Percentiles rank a stretch among this genome's conserved stretches.
phyloP scores from a whole-genome alignment of 2,329 filamentous ascomycete species.

The Trichothecium sympodiale region DNA sequence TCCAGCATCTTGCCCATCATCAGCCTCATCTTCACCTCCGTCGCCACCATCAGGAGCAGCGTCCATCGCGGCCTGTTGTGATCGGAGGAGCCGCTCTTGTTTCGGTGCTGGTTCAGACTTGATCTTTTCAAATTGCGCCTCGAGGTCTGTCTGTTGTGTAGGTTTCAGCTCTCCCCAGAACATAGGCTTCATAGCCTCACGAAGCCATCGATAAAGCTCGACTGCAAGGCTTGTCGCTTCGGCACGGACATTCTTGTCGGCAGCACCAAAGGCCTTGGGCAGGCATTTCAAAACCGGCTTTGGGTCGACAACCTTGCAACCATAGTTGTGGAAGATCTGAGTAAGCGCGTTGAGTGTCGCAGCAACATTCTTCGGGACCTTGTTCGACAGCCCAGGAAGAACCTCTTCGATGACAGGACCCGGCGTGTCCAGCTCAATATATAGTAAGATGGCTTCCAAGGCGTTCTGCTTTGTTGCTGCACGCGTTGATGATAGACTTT shows the following conservation, averaged over 20 bases:
- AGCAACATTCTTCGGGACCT: slow-evolving; percentile 78
- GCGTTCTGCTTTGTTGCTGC: slow-evolving; percentile 81
- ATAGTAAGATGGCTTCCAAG: slow-evolving; percentile 75
- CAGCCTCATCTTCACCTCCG: slow-evolving; percentile 45
- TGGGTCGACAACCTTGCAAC: slow-evolving; percentile 86
- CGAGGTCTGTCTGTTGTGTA: slow-evolving; percentile 87
- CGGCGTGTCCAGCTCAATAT: slow-evolving; percentile 80
- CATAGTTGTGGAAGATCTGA: slow-evolving; percentile 83
- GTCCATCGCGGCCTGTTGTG: slow-evolving; percentile 76
- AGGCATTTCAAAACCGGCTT: slow-evolving; percentile 82
- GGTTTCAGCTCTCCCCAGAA: slow-evolving; percentile 95
- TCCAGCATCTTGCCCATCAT: slow-evolving; percentile 33
- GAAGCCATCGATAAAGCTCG: slow-evolving; percentile 92
- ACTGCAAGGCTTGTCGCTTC: slow-evolving; percentile 86
- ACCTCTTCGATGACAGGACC: slow-evolving; percentile 85
- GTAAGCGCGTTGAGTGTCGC: slow-evolving; percentile 65
- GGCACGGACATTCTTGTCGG: slow-evolving; percentile 94
- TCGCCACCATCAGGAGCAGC: slow-evolving; percentile 52
- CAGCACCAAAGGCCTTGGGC: slow-evolving; percentile 87
- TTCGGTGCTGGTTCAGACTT: slow-evolving; percentile 81
- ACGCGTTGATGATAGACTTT: slow-evolving; percentile 78
- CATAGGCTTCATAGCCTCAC: slow-evolving; percentile 95
- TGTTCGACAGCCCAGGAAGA: slow-evolving; percentile 70
- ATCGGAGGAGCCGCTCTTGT: slow-evolving; percentile 77
- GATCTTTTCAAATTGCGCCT: slow-evolving; percentile 87